phyloP scores from a whole-genome alignment of 345 rosid genomes.

The Camelina laxa region DNA sequence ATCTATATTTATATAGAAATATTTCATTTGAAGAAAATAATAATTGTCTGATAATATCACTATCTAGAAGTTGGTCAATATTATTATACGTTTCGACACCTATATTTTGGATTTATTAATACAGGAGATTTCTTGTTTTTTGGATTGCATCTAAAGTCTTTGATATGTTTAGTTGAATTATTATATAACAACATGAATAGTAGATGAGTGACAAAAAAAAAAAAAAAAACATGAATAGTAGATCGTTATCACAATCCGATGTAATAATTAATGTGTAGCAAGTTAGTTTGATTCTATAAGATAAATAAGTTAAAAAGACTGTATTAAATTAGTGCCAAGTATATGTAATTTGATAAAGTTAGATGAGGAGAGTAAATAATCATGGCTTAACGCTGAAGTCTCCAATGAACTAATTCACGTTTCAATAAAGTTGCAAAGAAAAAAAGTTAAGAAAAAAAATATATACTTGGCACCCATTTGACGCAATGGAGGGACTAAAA shows the following conservation, averaged over 20 bases:
- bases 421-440: constrained; percentile 33
- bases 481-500: constrained; percentile 31
- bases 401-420: constrained; percentile 34
- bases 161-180: background rate
- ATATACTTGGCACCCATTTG: constrained; percentile 41
- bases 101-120: background rate
- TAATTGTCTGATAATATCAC: background rate
- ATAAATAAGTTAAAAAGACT: background rate
- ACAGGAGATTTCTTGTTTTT: background rate
- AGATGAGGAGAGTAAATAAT: constrained; percentile 10
- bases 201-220: too few relatives aligned
- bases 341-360: constrained; percentile 3
- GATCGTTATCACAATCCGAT: background rate
- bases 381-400: constrained; percentile 42
- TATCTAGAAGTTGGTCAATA: constrained; percentile 20
- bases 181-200: background rate
- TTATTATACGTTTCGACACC: constrained; percentile 5
- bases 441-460: background rate
- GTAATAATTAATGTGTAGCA: background rate
- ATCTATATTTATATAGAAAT: background rate
- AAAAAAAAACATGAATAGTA: background rate
- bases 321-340: background rate
- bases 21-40: background rate
- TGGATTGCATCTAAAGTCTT: background rate
- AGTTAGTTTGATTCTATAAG: background rate